Evolutionary conservation across 176 grass and related monocot genomes (phyloP).

Genomic region (Eleusine coracana): DNA sequence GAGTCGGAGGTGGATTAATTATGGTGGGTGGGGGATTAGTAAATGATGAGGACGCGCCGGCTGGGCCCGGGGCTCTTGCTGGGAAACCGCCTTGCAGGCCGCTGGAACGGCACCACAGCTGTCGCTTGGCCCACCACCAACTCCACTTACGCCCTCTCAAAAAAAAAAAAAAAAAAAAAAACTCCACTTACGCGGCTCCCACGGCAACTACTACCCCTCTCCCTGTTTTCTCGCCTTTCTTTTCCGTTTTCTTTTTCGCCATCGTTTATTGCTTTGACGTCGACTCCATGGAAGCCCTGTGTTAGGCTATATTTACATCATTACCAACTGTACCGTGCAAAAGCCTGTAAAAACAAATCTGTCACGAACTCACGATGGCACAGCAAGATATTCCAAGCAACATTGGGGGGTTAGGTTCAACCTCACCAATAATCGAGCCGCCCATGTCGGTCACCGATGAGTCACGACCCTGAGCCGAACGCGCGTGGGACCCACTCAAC

Average conservation of each 20-base stretch:
- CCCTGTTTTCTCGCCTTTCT: not conserved
- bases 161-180: not conserved
- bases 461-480: not conserved
- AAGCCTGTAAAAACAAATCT: not conserved
- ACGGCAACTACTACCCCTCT: constrained; percentile 24
- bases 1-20: not conserved
- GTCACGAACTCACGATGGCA: not conserved
- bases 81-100: constrained; percentile 47
- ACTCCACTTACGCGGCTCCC: constrained; percentile 38
- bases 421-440: constrained; percentile 17
- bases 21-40: constrained; percentile 26
- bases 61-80: not conserved
- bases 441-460: constrained; percentile 18
- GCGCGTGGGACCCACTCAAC: constrained; percentile 10
- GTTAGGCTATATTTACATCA: not conserved
- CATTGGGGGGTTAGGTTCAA: accelerated
- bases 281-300: not conserved
- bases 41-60: constrained; percentile 33
- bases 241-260: not conserved
- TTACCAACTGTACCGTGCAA: no score
- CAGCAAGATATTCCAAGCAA: not conserved
- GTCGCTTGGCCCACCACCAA: constrained; percentile 25
- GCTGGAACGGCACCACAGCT: constrained; percentile 36
- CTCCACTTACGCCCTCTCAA: constrained; percentile 22
- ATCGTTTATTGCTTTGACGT: not conserved